Evolutionary conservation across 1,139 yeast genomes (phyloP).

Genomic region (Yamadazyma aaseri): DNA sequence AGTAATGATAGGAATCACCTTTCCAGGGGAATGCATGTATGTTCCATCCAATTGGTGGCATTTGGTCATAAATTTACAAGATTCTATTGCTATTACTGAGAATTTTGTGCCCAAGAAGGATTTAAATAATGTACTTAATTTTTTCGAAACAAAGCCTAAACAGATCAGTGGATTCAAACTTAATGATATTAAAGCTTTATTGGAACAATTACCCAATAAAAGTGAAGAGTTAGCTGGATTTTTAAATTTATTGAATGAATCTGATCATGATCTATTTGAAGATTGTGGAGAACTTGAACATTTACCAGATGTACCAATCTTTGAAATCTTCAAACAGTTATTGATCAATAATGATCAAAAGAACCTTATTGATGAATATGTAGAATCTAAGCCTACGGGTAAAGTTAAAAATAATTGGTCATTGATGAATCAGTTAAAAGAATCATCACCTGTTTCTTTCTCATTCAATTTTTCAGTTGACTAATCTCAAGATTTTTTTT

Average conservation of each 20-base stretch:
- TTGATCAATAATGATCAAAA: constrained; percentile 32
- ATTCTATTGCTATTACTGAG: constrained; percentile 78
- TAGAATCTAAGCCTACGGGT: constrained; percentile 18
- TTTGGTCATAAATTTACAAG: constrained; percentile 77
- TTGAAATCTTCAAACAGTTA: constrained; percentile 53
- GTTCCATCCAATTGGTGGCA: constrained; percentile 99
- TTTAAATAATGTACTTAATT: constrained; percentile 59
- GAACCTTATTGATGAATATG: constrained; percentile 25
- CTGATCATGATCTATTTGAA: constrained; percentile 28
- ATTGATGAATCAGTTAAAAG: constrained; percentile 10
- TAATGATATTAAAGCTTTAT: constrained; percentile 42
- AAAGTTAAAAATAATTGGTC: constrained; percentile 24
- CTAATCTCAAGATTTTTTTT: background rate
- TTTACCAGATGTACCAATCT: constrained; percentile 54
- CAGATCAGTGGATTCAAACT: constrained; percentile 82
- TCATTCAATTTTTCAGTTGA: constrained; percentile 16
- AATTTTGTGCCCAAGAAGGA: constrained; percentile 75
- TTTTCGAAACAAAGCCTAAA: constrained; percentile 61
- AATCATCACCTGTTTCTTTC: constrained; percentile 10
- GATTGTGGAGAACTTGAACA: constrained; percentile 43
- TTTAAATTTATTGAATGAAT: constrained; percentile 3
- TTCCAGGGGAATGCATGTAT: constrained; percentile 80
- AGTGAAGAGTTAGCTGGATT: constrained; percentile 11
- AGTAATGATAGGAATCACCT: constrained; percentile 69
- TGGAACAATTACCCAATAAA: constrained; percentile 25